Evolutionary conservation across 2,329 filamentous ascomycete genomes (phyloP).

Genomic region (Dothistroma septosporum): DNA sequence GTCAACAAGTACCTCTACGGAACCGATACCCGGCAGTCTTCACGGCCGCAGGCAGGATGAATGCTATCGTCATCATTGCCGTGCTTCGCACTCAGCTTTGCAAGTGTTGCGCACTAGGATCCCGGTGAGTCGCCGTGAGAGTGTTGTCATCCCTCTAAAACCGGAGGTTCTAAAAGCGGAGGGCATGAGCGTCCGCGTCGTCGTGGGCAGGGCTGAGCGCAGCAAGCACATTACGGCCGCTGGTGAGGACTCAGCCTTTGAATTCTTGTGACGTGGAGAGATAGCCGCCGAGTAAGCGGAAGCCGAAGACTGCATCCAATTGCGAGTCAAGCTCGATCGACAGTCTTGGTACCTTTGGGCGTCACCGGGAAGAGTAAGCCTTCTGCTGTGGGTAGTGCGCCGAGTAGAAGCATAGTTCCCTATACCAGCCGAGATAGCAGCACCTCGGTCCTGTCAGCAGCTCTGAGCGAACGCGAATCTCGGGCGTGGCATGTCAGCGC

Average conservation of each 20-base stretch:
- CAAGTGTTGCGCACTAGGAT: conserved; percentile 1
- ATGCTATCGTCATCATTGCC: neutral
- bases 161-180: neutral
- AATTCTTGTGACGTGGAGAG: neutral
- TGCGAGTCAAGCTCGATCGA: neutral
- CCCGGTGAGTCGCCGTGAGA: neutral
- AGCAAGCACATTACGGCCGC: neutral
- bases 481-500: neutral
- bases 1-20: neutral
- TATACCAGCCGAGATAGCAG: neutral
- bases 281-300: neutral
- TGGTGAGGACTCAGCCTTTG: neutral
- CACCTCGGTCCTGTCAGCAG: neutral
- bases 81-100: neutral
- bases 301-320: neutral
- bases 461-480: neutral
- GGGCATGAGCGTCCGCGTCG: neutral
- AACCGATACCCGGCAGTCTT: neutral
- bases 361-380: neutral
- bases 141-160: neutral
- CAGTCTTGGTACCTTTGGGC: neutral
- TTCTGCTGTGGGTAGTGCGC: neutral
- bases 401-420: neutral
- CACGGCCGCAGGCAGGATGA: neutral
- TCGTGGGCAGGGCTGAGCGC: neutral